A percentile compares a stretch with the other conserved stretches of the same genome.
Conservation (phyloP, 148 eudicot genomes). For the Hydrangea macrophylla region DNA sequence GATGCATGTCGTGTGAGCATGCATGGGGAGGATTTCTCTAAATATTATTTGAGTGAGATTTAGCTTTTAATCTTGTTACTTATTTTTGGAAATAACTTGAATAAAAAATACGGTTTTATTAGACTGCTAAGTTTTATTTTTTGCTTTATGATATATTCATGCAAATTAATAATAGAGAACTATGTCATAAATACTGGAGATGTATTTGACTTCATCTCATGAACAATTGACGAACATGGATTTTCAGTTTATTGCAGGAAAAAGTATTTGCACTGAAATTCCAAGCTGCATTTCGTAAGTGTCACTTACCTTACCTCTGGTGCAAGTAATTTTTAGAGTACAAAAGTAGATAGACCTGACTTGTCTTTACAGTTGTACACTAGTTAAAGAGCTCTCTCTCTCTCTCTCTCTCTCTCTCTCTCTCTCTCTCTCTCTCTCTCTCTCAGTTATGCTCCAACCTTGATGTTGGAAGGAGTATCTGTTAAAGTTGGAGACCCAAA, state of each 20-base stretch:
- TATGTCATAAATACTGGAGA: not conserved
- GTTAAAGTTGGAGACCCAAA: constrained; percentile 59
- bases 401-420: too few species aligned
- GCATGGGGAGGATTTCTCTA: not conserved
- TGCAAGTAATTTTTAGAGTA: not conserved
- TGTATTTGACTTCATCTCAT: not conserved
- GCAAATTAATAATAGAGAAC: not conserved
- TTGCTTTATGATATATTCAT: not conserved
- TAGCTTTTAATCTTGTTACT: constrained; percentile 9
- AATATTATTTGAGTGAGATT: not conserved
- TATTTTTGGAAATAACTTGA: too few species aligned
- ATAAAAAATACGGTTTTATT: not conserved
- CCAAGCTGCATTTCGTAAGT: constrained; percentile 75
- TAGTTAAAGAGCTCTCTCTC: too few species aligned
- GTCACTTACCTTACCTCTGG: not conserved
- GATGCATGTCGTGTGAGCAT: too few species aligned
- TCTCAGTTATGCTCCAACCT: constrained; percentile 71
- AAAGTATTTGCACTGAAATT: constrained; percentile 55
- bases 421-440: not conserved
- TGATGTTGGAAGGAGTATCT: constrained; percentile 68
- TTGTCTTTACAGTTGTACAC: not conserved
- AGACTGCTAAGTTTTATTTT: not conserved
- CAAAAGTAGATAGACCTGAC: not conserved
- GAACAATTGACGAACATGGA: constrained; percentile 6
- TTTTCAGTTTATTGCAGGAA: constrained; percentile 53